Evolutionary conservation across 495 filamentous ascomycete species (phyloP).

Genomic region (Elaphomyces granulatus): DNA sequence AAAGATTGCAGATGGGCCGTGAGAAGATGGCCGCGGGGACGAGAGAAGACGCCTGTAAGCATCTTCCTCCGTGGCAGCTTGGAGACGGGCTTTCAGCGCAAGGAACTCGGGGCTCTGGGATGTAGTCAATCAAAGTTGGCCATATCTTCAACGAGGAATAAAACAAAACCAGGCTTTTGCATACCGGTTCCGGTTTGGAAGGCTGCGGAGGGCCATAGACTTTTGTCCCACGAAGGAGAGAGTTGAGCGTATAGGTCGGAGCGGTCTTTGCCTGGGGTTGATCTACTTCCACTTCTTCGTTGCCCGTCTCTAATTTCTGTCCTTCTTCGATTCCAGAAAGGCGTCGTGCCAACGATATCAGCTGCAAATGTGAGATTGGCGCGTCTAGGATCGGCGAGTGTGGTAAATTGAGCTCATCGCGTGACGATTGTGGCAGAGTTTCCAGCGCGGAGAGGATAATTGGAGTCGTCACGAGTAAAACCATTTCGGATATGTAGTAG

Average conservation of each 20-base stretch:
- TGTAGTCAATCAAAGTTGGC: constrained; percentile 2
- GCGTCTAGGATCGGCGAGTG: constrained; percentile 37
- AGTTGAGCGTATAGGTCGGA: constrained; percentile 35
- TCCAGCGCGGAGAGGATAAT: constrained; percentile 51
- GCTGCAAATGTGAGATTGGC: constrained; percentile 66
- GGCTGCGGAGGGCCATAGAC: constrained; percentile 66
- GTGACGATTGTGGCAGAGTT: constrained; percentile 20
- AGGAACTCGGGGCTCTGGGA: constrained; percentile 71
- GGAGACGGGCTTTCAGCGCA: constrained; percentile 73
- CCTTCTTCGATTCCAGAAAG: constrained; percentile 19
- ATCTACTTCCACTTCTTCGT: not conserved
- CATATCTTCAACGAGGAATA: constrained; percentile 1
- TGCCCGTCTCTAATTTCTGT: not conserved
- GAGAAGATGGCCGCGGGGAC: constrained; percentile 16
- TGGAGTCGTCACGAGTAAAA: constrained; percentile 59
- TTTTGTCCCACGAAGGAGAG: constrained; percentile 52
- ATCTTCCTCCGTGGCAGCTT: constrained; percentile 61
- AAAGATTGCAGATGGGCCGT: constrained; percentile 4
- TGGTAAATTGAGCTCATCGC: constrained; percentile 22
- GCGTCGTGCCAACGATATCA: constrained; percentile 52
- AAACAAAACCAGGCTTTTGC: constrained; percentile 11
- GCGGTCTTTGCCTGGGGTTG: not conserved
- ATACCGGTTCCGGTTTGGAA: constrained; percentile 64
- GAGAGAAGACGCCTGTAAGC: constrained; percentile 62
- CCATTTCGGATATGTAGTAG: too few relatives aligned